phyloP scores from a whole-genome alignment of 257 asterid genomes.

The Plantago elongata region DNA sequence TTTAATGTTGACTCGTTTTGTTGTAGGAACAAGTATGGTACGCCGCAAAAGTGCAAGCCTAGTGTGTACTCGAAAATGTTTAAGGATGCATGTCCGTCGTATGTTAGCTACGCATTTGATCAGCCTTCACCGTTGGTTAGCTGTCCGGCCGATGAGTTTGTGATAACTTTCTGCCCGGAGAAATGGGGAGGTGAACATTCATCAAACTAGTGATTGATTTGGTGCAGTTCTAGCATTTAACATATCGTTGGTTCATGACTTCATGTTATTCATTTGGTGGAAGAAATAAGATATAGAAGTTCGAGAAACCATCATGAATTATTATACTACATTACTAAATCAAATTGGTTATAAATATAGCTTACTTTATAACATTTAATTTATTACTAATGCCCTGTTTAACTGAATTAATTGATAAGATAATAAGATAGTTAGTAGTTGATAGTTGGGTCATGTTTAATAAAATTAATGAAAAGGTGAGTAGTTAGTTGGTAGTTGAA shows the following conservation, averaged over 20 bases:
- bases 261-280: background rate
- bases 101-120: conserved; percentile 67
- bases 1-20: conserved; percentile 59
- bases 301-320: background rate
- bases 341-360: too few species aligned
- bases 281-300: background rate
- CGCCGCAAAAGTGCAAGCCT: conserved; percentile 63
- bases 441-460: too few species aligned
- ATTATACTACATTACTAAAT: too few species aligned
- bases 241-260: background rate
- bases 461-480: too few species aligned
- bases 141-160: conserved; percentile 48
- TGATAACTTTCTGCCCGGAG: conserved; percentile 69
- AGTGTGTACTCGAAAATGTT: conserved; percentile 55
- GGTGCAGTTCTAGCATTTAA: background rate
- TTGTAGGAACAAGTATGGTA: conserved; percentile 60
- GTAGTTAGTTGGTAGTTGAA: too few species aligned
- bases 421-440: too few species aligned
- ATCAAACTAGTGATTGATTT: conserved; percentile 15
- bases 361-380: too few species aligned
- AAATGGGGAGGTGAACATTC: conserved; percentile 38
- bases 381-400: too few species aligned
- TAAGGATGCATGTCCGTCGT: conserved; percentile 69
- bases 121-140: conserved; percentile 50
- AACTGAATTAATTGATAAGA: too few species aligned